A percentile compares a stretch with the other conserved stretches of the same genome.
phyloP scores from a whole-genome alignment of 306 rosid species.

The Parietaria judaica region DNA sequence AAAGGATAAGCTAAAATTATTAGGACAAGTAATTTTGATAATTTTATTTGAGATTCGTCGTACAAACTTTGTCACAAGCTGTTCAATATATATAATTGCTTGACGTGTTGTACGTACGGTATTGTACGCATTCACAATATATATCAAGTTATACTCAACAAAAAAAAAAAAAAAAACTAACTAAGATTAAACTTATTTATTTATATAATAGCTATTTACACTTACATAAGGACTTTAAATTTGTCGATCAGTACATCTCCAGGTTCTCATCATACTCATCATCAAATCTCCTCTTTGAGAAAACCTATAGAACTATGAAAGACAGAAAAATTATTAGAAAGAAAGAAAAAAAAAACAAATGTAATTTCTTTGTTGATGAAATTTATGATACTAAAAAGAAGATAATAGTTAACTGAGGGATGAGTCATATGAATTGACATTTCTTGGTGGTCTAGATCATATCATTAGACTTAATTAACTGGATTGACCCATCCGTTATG shows the following conservation, averaged over 20 bases:
- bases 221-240: not conserved
- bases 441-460: too few species aligned
- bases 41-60: not conserved
- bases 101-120: not conserved
- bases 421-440: too few species aligned
- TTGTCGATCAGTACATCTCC: not conserved
- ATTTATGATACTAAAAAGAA: too few species aligned
- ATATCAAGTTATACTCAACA: not conserved
- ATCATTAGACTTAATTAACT: too few species aligned
- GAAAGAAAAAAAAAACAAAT: not conserved
- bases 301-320: not conserved
- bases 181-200: not conserved
- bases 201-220: not conserved
- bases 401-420: too few species aligned
- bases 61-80: not conserved
- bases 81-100: not conserved
- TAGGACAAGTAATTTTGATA: not conserved
- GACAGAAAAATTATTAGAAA: not conserved
- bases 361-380: too few species aligned
- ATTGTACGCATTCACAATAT: not conserved
- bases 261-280: not conserved
- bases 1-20: not conserved
- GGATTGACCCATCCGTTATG: too few species aligned
- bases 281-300: conserved; percentile 13
- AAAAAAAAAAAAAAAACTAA: not conserved